These are phyloP conservation scores for Dothiorella sarmentorum DNA, from an alignment of 2,329 filamentous ascomycete species.

Conservation along the genomic window DNA sequence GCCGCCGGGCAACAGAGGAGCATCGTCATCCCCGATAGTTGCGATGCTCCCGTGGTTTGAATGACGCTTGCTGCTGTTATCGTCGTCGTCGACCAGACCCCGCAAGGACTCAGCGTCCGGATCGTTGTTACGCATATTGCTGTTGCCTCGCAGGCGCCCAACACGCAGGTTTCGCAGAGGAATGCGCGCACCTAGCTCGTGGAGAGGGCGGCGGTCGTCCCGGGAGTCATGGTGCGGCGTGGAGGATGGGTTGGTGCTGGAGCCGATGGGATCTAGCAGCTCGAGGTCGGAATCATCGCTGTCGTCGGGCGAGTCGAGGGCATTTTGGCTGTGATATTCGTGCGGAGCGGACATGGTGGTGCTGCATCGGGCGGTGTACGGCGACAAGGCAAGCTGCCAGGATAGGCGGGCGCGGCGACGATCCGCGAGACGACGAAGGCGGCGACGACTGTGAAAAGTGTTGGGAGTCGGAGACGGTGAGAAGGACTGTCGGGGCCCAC, in stretches of 20 bases:
- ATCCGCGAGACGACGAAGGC: conserved; percentile 17
- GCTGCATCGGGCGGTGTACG: conserved; percentile 17
- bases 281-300: conserved; percentile 72
- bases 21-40: conserved; percentile 62
- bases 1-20: conserved; percentile 61
- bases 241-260: conserved; percentile 25
- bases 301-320: conserved; percentile 60
- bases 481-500: background rate
- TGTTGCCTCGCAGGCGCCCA: conserved; percentile 44
- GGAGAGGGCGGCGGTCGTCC: conserved; percentile 32
- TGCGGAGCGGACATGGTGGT: conserved; percentile 45
- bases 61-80: conserved; percentile 53
- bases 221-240: conserved; percentile 30
- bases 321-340: conserved; percentile 52
- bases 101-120: conserved; percentile 63
- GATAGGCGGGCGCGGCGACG: conserved; percentile 12
- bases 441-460: background rate
- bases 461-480: background rate
- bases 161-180: conserved; percentile 62
- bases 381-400: conserved; percentile 28
- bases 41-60: conserved; percentile 56
- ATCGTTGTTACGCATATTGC: conserved; percentile 37
- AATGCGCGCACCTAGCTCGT: conserved; percentile 55
- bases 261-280: conserved; percentile 63
- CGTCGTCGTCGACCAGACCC: conserved; percentile 63